Evolutionary conservation across 202 grass and related monocot species (phyloP).

Genomic region (Elaeis oleifera): DNA sequence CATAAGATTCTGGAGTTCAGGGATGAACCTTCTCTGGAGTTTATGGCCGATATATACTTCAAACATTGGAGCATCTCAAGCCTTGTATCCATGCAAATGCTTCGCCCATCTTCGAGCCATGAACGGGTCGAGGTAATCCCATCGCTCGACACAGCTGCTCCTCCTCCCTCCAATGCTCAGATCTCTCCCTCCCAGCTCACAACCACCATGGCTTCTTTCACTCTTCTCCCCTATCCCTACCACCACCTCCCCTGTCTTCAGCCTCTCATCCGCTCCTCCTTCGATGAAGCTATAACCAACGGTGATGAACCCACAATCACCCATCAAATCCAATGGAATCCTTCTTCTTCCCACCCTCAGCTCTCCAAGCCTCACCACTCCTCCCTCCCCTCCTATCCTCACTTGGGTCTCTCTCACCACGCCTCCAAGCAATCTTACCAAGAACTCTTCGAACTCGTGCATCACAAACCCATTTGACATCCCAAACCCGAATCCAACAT

Average conservation of each 20-base stretch:
- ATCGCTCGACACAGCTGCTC: conserved; percentile 47
- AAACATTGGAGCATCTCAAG: conserved; percentile 17
- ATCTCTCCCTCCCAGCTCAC: conserved; percentile 29
- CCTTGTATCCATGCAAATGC: conserved; percentile 77
- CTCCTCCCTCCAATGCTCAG: conserved; percentile 30
- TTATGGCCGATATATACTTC: no score
- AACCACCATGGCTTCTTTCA: conserved; percentile 17
- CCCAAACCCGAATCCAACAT: conserved; percentile 67
- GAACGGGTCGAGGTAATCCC: conserved; percentile 78
- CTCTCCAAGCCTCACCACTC: conserved; percentile 71
- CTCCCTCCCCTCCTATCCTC: conserved; percentile 61
- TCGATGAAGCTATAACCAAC: conserved; percentile 72
- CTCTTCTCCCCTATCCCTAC: conserved; percentile 58
- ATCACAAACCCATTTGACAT: conserved; percentile 67
- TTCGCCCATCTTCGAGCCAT: conserved; percentile 87
- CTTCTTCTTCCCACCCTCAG: conserved; percentile 89
- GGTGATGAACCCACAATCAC: conserved; percentile 51
- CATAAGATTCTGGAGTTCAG: no score
- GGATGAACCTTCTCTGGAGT: no score
- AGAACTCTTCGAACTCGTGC: conserved; percentile 85
- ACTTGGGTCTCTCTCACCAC: conserved; percentile 58
- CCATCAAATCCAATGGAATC: conserved; percentile 54
- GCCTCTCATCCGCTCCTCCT: conserved; percentile 52
- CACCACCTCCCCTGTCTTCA: conserved; percentile 44
- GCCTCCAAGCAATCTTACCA: conserved; percentile 70